Evolutionary conservation across 441 rosid genomes (phyloP).

Genomic region (Croton setiger): DNA sequence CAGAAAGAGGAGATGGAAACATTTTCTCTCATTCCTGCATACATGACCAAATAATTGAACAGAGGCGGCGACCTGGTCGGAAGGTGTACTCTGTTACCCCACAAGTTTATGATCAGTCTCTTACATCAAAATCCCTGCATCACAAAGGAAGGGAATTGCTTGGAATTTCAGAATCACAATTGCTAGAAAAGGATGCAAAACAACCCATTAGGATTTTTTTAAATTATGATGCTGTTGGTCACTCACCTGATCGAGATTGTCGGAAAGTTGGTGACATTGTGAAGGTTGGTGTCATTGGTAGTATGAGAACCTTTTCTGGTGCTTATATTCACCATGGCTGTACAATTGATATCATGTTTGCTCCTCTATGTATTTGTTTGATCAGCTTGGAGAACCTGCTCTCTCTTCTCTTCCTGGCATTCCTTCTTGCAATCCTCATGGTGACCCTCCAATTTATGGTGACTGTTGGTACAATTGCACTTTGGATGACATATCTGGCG

Average conservation of each 20-base stretch:
- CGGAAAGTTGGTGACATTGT: slow-evolving; percentile 77
- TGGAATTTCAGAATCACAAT: slow-evolving; percentile 32
- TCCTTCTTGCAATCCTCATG: slow-evolving; percentile 78
- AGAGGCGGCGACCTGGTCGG: slow-evolving; percentile 82
- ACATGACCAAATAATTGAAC: slow-evolving; percentile 89
- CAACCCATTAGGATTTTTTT: slow-evolving; percentile 92
- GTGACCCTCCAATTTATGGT: slow-evolving; percentile 75
- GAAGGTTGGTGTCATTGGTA: slow-evolving; percentile 53
- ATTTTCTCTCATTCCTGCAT: slow-evolving; percentile 84
- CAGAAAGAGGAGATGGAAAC: slow-evolving; percentile 41
- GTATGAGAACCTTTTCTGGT: slow-evolving; percentile 8
- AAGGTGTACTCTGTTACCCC: slow-evolving; percentile 86
- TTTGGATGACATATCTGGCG: slow-evolving; percentile 79
- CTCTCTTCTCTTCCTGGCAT: slow-evolving; percentile 40
- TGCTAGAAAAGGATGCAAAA: slow-evolving; percentile 51
- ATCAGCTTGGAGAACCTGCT: slow-evolving; percentile 95
- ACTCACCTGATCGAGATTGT: slow-evolving; percentile 89
- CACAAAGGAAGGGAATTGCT: slow-evolving; percentile 79
- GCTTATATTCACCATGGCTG: slow-evolving; percentile 2
- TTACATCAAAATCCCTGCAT: slow-evolving; percentile 33
- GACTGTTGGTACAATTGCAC: slow-evolving; percentile 99
- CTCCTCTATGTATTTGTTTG: slow-evolving; percentile 17
- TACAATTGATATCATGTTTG: slow-evolving; percentile 20
- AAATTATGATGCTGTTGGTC: slow-evolving; percentile 99
- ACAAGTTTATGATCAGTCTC: slow-evolving; percentile 70